These are phyloP conservation scores for Auricularia heimuer DNA, from an alignment of 768 basidiomycete species.

Conservation along the genomic window DNA sequence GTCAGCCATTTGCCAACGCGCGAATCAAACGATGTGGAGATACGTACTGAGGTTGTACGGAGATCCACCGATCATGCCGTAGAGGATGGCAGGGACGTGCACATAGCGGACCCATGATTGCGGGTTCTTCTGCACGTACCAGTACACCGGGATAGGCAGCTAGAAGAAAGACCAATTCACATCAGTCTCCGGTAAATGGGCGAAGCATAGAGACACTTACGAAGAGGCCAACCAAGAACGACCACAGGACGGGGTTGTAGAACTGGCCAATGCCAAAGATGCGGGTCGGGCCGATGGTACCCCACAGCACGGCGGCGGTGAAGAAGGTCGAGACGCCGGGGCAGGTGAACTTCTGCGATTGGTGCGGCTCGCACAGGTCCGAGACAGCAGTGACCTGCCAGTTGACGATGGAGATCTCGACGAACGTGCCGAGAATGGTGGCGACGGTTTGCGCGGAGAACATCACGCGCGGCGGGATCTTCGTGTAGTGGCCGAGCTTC, in stretches of 20 bases:
- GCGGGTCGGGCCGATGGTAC: constrained; percentile 17
- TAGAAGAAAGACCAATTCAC: no score
- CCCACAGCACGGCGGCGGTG: constrained; percentile 25
- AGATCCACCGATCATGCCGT: constrained; percentile 3
- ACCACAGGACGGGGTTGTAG: constrained; percentile 15
- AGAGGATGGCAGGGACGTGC: constrained; percentile 5
- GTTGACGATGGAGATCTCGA: constrained; percentile 19
- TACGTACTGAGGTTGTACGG: constrained; percentile 1
- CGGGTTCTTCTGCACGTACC: background rate
- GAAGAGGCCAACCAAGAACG: constrained; percentile 24
- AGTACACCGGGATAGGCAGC: background rate
- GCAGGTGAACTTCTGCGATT: constrained; percentile 20
- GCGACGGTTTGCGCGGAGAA: constrained; percentile 26
- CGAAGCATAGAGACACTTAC: no score
- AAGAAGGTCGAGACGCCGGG: constrained; percentile 24
- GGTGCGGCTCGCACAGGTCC: constrained; percentile 14
- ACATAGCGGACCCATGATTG: constrained; percentile 1
- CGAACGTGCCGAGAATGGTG: constrained; percentile 24
- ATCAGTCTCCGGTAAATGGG: no score
- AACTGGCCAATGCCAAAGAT: constrained; percentile 13
- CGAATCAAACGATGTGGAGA: background rate
- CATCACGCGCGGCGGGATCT: constrained; percentile 20
- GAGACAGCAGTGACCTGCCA: constrained; percentile 24
- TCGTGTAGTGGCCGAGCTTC: constrained; percentile 18
- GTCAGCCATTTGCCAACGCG: constrained; percentile 1